phyloP scores from a whole-genome alignment of 169 alveolate genomes.

The Plasmodium billcollinsi region DNA sequence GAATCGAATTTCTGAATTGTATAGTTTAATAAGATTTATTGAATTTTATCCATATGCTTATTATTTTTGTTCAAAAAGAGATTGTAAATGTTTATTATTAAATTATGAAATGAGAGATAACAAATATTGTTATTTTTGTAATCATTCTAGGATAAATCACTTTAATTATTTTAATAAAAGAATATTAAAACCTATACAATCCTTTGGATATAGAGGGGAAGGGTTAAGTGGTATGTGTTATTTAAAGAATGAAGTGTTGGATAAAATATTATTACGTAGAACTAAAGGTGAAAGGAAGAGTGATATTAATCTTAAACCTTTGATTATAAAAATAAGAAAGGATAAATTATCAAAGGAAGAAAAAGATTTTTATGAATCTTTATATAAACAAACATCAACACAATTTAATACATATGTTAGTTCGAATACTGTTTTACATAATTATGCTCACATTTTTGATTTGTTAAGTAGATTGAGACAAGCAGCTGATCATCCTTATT shows the following conservation, averaged over 20 bases:
- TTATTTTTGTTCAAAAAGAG: slow-evolving; percentile 91
- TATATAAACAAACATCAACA: slow-evolving; percentile 87
- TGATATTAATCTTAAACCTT: slow-evolving; percentile 89
- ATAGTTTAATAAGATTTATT: slow-evolving; percentile 94
- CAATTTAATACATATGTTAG: slow-evolving; percentile 87
- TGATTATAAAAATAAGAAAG: slow-evolving; percentile 84
- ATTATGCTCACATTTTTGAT: slow-evolving; percentile 93
- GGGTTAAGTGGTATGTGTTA: slow-evolving; percentile 84
- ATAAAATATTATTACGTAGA: slow-evolving; percentile 84
- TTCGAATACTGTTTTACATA: slow-evolving; percentile 90
- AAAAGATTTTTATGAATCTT: slow-evolving; percentile 88
- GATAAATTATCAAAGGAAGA: slow-evolving; percentile 88
- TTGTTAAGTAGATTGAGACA: slow-evolving; percentile 91
- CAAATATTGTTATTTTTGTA: slow-evolving; percentile 88
- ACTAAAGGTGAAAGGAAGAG: slow-evolving; percentile 91
- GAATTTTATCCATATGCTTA: slow-evolving; percentile 94
- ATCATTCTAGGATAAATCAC: slow-evolving; percentile 89
- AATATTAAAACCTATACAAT: slow-evolving; percentile 89
- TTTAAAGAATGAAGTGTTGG: slow-evolving; percentile 82
- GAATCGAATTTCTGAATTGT: slow-evolving; percentile 96
- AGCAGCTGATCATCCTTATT: slow-evolving; percentile 94
- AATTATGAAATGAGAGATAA: slow-evolving; percentile 84
- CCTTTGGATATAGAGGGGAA: slow-evolving; percentile 87
- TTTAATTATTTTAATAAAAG: slow-evolving; percentile 89
- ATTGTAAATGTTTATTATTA: slow-evolving; percentile 87